phyloP scores from a whole-genome alignment of 2,329 filamentous ascomycete genomes.

The Paecilomyces sp. region DNA sequence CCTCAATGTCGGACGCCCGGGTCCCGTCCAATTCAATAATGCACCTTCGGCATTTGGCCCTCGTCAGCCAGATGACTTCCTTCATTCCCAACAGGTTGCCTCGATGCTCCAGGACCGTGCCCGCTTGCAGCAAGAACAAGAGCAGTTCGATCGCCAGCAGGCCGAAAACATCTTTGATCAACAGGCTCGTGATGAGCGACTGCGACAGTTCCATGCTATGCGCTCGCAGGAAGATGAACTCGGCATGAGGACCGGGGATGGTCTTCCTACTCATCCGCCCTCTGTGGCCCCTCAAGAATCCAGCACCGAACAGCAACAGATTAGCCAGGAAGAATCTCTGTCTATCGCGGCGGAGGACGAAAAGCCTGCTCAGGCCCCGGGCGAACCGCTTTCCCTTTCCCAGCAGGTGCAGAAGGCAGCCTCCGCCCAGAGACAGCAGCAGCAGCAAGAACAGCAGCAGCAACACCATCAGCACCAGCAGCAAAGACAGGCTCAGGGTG shows the following conservation, averaged over 20 bases:
- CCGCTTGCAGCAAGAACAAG: slow-evolving; percentile 55
- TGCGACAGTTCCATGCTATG: slow-evolving; percentile 76
- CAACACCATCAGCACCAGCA: slow-evolving; percentile 22
- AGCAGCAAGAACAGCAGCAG: slow-evolving; percentile 20
- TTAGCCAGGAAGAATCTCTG: slow-evolving; percentile 40
- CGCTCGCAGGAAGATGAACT: slow-evolving; percentile 61
- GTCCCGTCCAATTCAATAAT: slow-evolving; percentile 40
- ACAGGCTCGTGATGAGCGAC: slow-evolving; percentile 55
- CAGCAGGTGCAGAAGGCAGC: slow-evolving; percentile 76
- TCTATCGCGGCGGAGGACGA: slow-evolving; percentile 10
- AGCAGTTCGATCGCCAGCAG: slow-evolving; percentile 43
- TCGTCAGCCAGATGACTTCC: slow-evolving; percentile 38
- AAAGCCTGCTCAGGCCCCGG: slow-evolving; percentile 11
- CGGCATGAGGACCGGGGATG: slow-evolving; percentile 30
- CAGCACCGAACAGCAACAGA: slow-evolving; percentile 15
- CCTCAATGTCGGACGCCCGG: slow-evolving; percentile 51
- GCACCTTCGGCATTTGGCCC: slow-evolving; percentile 39
- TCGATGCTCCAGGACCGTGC: slow-evolving; percentile 56
- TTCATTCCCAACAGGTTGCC: slow-evolving; percentile 51
- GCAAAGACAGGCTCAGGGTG: slow-evolving; percentile 33
- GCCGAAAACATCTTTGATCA: slow-evolving; percentile 42
- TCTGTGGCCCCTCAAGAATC: slow-evolving; percentile 18
- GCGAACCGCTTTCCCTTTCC: slow-evolving; percentile 59
- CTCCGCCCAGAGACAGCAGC: slow-evolving; percentile 33
- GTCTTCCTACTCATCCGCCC: slow-evolving; percentile 34